Conservation (phyloP, 441 rosid genomes). For the Gossypium gossypioides region DNA sequence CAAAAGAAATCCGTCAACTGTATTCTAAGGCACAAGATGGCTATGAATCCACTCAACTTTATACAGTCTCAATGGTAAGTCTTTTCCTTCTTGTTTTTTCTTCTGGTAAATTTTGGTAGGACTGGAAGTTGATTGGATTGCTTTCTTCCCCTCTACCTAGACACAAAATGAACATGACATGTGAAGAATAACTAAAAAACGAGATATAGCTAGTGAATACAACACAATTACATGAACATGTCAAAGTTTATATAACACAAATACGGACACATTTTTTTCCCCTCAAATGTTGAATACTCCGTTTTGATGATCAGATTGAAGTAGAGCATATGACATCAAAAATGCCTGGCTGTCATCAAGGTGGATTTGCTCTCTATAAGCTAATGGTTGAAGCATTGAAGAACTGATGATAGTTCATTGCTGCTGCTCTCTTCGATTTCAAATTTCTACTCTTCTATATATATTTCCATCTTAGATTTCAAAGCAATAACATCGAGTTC, state of each 20-base stretch:
- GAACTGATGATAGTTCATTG: slow-evolving; percentile 17
- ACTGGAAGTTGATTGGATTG: not conserved
- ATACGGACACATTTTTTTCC: not conserved
- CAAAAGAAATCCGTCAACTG: slow-evolving; percentile 55
- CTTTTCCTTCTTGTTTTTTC: not conserved
- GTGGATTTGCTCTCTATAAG: slow-evolving; percentile 73
- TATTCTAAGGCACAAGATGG: slow-evolving; percentile 78
- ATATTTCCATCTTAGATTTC: not conserved
- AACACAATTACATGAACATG: not conserved
- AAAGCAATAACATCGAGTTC: not conserved
- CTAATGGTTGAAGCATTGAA: slow-evolving; percentile 47
- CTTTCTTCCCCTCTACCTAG: not conserved
- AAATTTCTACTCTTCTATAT: not conserved
- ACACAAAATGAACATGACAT: not conserved
- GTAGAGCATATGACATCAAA: slow-evolving; percentile 50
- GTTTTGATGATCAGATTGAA: slow-evolving; percentile 38
- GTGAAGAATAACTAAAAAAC: not conserved
- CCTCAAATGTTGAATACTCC: not conserved
- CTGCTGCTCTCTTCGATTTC: not conserved
- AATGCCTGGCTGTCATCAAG: slow-evolving; percentile 95
- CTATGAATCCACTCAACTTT: slow-evolving; percentile 73
- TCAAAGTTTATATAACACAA: not conserved
- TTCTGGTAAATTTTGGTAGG: not conserved
- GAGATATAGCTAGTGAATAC: not conserved
- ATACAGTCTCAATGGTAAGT: slow-evolving; percentile 62